Conservation (phyloP, 768 basidiomycete species). For the Serendipita sp. region DNA sequence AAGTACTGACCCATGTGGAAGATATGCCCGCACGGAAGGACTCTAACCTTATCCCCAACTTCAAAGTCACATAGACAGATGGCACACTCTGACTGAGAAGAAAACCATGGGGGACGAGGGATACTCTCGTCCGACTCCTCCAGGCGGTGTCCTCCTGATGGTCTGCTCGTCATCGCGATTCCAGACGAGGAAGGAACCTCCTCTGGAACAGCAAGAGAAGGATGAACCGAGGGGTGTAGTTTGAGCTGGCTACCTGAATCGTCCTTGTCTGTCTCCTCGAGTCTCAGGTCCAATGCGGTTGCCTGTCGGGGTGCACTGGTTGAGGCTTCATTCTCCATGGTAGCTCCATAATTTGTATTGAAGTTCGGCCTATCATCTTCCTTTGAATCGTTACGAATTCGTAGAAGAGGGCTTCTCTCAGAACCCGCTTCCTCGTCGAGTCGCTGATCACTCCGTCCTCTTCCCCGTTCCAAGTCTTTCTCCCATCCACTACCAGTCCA, state of each 20-base stretch:
- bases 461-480: constrained; percentile 31
- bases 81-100: constrained; percentile 72
- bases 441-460: not conserved
- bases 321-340: not conserved
- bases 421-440: not conserved
- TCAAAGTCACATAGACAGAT: constrained; percentile 83
- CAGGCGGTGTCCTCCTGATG: not conserved
- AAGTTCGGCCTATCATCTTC: constrained; percentile 2
- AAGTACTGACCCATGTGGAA: constrained; percentile 53
- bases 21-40: constrained; percentile 86
- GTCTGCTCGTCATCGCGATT: constrained; percentile 4
- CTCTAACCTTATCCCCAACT: constrained; percentile 78
- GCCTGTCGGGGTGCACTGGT: not conserved
- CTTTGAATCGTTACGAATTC: not conserved
- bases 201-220: constrained; percentile 15
- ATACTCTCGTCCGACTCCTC: constrained; percentile 8
- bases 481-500: constrained; percentile 75
- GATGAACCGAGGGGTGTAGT: not conserved
- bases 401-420: not conserved
- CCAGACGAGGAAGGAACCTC: not conserved
- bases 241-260: no score
- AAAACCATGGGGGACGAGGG: constrained; percentile 40
- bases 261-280: not conserved
- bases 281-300: not conserved
- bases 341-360: not conserved